Conservation (phyloP, 345 rosid genomes). For the Populus simonii region DNA sequence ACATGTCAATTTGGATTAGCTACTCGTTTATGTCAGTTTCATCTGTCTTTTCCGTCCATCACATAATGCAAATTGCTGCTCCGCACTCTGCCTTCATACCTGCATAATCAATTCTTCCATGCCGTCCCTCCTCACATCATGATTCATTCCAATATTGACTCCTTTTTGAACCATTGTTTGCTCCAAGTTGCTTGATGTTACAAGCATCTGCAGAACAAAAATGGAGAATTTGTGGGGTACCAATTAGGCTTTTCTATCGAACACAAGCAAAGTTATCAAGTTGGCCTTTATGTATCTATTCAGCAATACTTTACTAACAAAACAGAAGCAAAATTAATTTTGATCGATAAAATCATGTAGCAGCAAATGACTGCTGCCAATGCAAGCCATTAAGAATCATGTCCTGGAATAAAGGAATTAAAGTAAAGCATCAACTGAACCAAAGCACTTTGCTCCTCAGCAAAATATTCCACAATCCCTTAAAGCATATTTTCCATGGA, state of each 20-base stretch:
- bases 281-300: neutral
- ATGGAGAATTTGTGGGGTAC: too few species aligned
- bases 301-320: neutral
- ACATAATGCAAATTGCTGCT: neutral
- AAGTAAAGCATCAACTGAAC: neutral
- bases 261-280: neutral
- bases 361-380: neutral
- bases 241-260: neutral
- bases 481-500: neutral
- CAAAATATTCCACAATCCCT: neutral
- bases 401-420: neutral
- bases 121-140: neutral
- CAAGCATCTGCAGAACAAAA: neutral
- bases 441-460: neutral
- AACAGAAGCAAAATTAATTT: neutral
- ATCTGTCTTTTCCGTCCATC: neutral
- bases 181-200: neutral
- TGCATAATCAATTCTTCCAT: neutral
- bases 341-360: neutral
- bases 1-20: neutral
- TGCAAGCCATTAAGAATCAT: neutral
- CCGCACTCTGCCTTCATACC: neutral
- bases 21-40: constrained; percentile 6
- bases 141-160: neutral
- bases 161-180: neutral